These are phyloP conservation scores for Rubus parviflorus DNA, from an alignment of 306 rosid genomes.

Conservation along the genomic window DNA sequence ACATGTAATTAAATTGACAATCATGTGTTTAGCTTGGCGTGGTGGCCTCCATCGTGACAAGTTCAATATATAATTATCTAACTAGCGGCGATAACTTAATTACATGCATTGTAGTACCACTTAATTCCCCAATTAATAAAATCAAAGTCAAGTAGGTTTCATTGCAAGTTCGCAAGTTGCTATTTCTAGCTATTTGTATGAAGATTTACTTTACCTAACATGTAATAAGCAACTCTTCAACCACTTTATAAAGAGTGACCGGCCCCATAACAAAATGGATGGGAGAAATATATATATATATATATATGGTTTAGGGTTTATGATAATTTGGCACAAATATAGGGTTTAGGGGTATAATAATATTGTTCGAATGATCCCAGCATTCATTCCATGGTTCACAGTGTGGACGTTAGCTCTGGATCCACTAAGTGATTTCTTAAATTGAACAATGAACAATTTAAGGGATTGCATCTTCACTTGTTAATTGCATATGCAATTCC, in stretches of 20 bases:
- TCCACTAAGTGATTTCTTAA: too few species aligned
- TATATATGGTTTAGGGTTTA: too few species aligned
- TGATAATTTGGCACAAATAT: too few species aligned
- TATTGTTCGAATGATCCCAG: too few species aligned
- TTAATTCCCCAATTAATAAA: neutral
- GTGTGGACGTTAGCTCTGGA: too few species aligned
- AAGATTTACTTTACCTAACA: conserved; percentile 42
- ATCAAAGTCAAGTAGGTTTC: neutral
- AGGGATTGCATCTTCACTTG: too few species aligned
- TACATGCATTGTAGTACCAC: neutral
- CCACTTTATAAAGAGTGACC: conserved; percentile 23
- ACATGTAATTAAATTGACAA: neutral
- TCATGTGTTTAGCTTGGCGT: neutral
- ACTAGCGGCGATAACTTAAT: neutral
- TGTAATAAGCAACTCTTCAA: conserved; percentile 28
- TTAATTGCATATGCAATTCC: too few species aligned
- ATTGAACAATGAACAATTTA: too few species aligned
- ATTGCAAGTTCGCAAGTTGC: neutral
- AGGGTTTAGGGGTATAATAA: too few species aligned
- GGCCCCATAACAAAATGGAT: neutral
- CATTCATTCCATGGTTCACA: too few species aligned
- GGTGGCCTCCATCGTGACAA: neutral
- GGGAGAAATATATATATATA: neutral
- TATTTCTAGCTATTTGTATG: conserved; percentile 18
- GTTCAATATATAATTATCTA: neutral